These are phyloP conservation scores for Teratosphaeria epicoccoides DNA, from an alignment of 2,329 filamentous ascomycete genomes.

Conservation along the genomic window DNA sequence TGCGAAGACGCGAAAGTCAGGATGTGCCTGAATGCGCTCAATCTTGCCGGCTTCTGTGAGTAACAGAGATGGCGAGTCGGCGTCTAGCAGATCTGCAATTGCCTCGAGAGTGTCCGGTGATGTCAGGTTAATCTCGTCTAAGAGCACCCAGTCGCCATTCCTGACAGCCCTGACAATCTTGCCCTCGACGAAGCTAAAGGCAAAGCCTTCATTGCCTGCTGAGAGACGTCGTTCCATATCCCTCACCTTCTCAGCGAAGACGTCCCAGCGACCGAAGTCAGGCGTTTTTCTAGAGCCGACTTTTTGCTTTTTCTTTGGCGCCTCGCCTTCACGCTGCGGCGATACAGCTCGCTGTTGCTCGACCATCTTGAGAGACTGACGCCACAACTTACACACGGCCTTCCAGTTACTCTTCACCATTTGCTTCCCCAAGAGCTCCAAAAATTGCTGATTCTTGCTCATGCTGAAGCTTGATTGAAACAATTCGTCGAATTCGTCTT, in stretches of 20 bases:
- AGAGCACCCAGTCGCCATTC: slow-evolving; percentile 91
- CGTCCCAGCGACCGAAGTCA: slow-evolving; percentile 60
- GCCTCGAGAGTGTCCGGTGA: slow-evolving; percentile 91
- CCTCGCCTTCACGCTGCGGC: slow-evolving; percentile 40
- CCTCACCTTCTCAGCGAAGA: slow-evolving; percentile 62
- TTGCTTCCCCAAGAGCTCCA: slow-evolving; percentile 69
- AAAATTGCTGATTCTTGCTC: slow-evolving; percentile 77
- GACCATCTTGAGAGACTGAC: slow-evolving; percentile 81
- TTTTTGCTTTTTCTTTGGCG: slow-evolving; percentile 62
- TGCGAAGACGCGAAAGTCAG: slow-evolving; percentile 89
- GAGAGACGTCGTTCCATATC: slow-evolving; percentile 73
- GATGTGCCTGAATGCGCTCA: slow-evolving; percentile 78
- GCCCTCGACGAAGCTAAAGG: slow-evolving; percentile 92
- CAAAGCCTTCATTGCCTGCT: slow-evolving; percentile 63
- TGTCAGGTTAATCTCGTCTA: slow-evolving; percentile 95
- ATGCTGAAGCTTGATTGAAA: slow-evolving; percentile 80
- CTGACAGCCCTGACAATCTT: slow-evolving; percentile 92
- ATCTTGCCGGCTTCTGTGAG: slow-evolving; percentile 90
- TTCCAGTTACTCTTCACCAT: slow-evolving; percentile 77
- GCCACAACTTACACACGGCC: slow-evolving; percentile 76
- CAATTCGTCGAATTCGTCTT: slow-evolving; percentile 86
- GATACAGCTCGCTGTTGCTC: slow-evolving; percentile 44
- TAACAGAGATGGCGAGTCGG: slow-evolving; percentile 66
- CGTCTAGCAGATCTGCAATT: slow-evolving; percentile 76
- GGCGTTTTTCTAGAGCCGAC: slow-evolving; percentile 41